Base-by-base conservation (phyloP, 257 asterid genomes). In the Scutellaria galericulata region DNA sequence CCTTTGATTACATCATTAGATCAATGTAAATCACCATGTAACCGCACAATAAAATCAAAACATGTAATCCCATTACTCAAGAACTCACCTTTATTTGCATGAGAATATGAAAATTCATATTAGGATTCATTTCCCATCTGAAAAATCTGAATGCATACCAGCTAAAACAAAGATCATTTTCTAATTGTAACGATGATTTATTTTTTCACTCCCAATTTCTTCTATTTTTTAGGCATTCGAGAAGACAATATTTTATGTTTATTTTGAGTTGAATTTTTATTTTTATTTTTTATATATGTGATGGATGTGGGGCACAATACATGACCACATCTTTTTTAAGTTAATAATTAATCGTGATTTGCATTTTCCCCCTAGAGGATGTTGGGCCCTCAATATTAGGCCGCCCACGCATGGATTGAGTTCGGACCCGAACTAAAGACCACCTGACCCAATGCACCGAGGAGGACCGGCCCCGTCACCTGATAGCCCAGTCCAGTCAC, bases 1-100 rank as follows among this genome's bases (percentile, higher is more conserved):
- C 67, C 47, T 64, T 58, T 18, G 51, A 63, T 24, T 3, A 45
- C 67, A 68, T 44, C 70, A 51, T 72, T 10, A 66, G 77, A 77
- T 82, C 75, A 78, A 81, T 39, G 70, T 66, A 74, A 64, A 76
- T 24, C 56, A 40, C 24, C n/a, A 60, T 62, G 59, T 46, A 31
- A 46, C 46, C 67, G 52, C 35, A 59, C 35, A 68, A 78, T 63
- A 64, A 35, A 70, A 75, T 11, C 62, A 58, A 71, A 68, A 77
- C 45, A 7, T 46, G 20, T 27, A 75, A 10, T 37, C 74, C 40
- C 56, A 62, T 39, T 59, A 55, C 39, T 59, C 62, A 68, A 66
- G 53, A 78, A 76, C 81, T 66, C 74, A 77, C 80, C 81, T 67
- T 57, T 7, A 47, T 61, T 66, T 72, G 63, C 54, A 73, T 59